Conservation (phyloP, 768 basidiomycete genomes). For the Termitomyces sp. region DNA sequence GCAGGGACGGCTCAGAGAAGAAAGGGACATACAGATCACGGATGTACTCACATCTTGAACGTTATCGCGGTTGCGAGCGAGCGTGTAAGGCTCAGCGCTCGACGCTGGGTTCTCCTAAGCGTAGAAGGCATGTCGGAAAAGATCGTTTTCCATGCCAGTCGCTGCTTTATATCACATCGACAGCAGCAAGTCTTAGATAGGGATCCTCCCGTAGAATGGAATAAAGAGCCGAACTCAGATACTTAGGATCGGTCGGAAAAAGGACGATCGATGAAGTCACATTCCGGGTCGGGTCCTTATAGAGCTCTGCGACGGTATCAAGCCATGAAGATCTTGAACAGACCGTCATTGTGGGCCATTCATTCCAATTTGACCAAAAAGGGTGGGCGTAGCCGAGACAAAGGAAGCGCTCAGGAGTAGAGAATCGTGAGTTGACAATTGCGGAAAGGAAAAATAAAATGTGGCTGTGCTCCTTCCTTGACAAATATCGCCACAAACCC, state of each 20-base stretch:
- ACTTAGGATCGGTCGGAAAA: conserved; percentile 20
- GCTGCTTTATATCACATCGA: conserved; percentile 18
- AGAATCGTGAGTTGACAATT: neutral
- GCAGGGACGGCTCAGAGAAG: neutral
- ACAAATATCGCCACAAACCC: neutral
- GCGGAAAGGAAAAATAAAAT: neutral
- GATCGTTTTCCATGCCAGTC: conserved; percentile 7
- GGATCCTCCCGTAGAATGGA: conserved; percentile 13
- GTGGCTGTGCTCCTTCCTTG: neutral
- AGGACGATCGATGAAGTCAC: conserved; percentile 7
- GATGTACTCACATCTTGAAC: conserved; percentile 31
- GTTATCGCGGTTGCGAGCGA: conserved; percentile 50
- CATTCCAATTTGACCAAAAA: conserved; percentile 9
- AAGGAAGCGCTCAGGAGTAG: neutral
- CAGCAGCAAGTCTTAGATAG: conserved; percentile 15
- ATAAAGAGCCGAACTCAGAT: conserved; percentile 17
- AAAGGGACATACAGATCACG: neutral
- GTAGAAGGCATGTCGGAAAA: conserved; percentile 24
- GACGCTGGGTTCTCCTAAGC: conserved; percentile 46
- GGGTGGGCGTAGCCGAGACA: conserved; percentile 11
- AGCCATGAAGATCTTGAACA: neutral
- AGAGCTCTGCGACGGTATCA: conserved; percentile 14
- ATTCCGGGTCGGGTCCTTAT: conserved; percentile 6
- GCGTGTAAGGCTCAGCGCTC: conserved; percentile 45
- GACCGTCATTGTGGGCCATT: conserved; percentile 1